These are phyloP conservation scores for Colletotrichum caudatum DNA, from an alignment of 2,329 filamentous ascomycete genomes.

Conservation along the genomic window DNA sequence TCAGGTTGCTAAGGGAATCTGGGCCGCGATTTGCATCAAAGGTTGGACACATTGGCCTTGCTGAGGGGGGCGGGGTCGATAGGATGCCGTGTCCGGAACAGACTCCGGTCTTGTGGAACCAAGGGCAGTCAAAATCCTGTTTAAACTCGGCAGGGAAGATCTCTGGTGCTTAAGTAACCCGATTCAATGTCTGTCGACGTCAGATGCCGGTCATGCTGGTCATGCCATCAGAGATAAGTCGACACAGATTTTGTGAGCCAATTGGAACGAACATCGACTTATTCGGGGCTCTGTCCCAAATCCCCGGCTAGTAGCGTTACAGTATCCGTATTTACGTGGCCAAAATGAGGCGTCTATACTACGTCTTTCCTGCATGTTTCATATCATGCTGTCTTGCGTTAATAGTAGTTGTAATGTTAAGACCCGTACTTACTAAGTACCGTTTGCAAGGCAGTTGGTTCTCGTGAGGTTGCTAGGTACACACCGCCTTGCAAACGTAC, in stretches of 20 bases:
- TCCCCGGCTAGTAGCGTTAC: background rate
- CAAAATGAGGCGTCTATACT: background rate
- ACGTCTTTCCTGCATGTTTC: background rate
- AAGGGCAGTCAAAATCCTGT: background rate
- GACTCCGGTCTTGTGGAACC: background rate
- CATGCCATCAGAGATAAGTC: background rate
- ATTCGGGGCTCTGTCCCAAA: background rate
- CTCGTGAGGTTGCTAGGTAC: no score
- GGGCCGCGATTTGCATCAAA: background rate
- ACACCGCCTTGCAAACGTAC: no score
- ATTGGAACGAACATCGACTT: background rate
- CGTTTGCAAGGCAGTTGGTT: no score
- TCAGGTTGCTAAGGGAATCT: background rate
- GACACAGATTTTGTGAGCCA: background rate
- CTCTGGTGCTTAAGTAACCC: background rate
- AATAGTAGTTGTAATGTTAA: background rate
- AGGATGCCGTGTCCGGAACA: background rate
- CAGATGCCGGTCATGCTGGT: background rate
- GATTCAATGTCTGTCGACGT: background rate
- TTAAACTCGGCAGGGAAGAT: background rate
- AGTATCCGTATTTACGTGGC: background rate
- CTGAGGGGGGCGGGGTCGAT: background rate
- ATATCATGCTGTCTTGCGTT: background rate
- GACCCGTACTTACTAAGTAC: background rate
- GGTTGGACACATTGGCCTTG: background rate